A percentile compares a stretch with the other conserved stretches of the same genome.
Evolutionary conservation across 2,329 filamentous ascomycete species (phyloP).

Genomic region (Cladophialophora yegresii): DNA sequence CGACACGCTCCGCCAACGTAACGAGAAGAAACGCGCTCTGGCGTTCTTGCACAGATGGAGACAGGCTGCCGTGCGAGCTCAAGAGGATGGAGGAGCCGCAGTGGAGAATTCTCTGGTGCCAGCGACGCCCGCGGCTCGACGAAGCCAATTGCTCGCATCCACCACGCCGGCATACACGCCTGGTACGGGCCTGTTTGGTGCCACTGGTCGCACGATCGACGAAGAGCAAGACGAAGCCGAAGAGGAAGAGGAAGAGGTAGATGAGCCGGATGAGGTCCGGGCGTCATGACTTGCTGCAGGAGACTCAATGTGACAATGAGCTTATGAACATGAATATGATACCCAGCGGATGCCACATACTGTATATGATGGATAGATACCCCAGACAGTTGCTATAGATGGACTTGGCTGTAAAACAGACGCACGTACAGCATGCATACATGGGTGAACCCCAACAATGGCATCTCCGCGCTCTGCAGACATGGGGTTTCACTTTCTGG

Average conservation of each 20-base stretch:
- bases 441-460: background rate
- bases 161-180: slow-evolving; percentile 32
- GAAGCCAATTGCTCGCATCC: slow-evolving; percentile 27
- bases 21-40: slow-evolving; percentile 26
- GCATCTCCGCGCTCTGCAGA: too few species aligned
- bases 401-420: background rate
- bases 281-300: background rate
- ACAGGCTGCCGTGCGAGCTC: slow-evolving; percentile 5
- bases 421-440: background rate
- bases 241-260: slow-evolving; percentile 6
- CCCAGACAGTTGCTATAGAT: background rate
- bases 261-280: background rate
- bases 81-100: slow-evolving; percentile 11
- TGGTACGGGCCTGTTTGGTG: slow-evolving; percentile 22
- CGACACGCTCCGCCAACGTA: slow-evolving; percentile 25
- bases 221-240: slow-evolving; percentile 14
- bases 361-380: background rate
- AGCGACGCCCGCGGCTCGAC: slow-evolving; percentile 29
- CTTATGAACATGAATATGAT: background rate
- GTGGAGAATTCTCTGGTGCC: slow-evolving; percentile 21
- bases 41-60: slow-evolving; percentile 26
- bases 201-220: background rate
- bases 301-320: background rate
- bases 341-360: background rate
- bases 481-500: too few species aligned